Conservation (phyloP, 306 rosid species). For the Vigna angularis region DNA sequence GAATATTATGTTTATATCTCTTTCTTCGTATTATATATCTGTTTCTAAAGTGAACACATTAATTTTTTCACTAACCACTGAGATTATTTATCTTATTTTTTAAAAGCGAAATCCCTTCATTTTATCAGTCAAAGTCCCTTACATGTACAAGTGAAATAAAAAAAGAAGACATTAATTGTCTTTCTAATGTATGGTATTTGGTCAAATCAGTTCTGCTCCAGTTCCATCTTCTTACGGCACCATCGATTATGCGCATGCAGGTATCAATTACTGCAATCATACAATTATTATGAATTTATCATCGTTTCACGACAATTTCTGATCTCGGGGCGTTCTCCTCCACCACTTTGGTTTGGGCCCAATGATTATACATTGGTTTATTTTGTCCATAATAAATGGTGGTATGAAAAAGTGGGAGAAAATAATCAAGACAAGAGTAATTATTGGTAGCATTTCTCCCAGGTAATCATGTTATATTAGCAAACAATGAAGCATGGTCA, state of each 20-base stretch:
- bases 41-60: not conserved
- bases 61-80: too few species aligned
- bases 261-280: slow-evolving; percentile 17
- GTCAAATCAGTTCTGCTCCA: not conserved
- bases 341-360: not conserved
- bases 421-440: not conserved
- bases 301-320: slow-evolving; percentile 18
- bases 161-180: too few species aligned
- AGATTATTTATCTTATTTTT: not conserved
- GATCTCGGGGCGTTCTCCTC: not conserved
- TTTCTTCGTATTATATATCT: not conserved
- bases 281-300: not conserved
- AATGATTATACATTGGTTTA: not conserved
- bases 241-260: slow-evolving; percentile 35
- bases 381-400: not conserved
- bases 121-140: not conserved
- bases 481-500: slow-evolving; percentile 4
- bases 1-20: not conserved
- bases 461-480: not conserved
- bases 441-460: slow-evolving; percentile 15
- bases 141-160: too few species aligned
- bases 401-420: not conserved
- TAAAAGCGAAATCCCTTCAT: too few species aligned
- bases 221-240: not conserved
- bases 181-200: too few species aligned